Evolutionary conservation across 495 filamentous ascomycete genomes (phyloP), one percentile per base, ranked within the genome.

Genomic region (Penicillium diatomitis): DNA sequence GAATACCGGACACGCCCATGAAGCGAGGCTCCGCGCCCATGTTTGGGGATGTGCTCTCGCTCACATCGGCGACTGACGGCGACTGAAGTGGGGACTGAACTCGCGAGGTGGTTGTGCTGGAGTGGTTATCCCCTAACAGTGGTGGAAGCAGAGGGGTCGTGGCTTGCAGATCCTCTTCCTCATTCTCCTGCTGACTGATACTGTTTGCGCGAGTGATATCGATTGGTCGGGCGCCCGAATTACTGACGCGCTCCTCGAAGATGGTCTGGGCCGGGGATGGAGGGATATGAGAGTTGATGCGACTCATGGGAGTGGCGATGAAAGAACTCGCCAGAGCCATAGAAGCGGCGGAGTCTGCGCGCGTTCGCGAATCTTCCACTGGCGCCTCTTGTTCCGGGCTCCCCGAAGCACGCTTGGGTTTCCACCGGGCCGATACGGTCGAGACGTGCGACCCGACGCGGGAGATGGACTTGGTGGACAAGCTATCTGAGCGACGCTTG

Each of bases 71-170:
- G 6, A 84, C 76, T 6, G 81, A 85, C 0, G 90, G 88, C 0
- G 90, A 95, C 58, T 92, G 87, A 38, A 95, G 67, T 3, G 89
- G 88, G 4, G 89, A 92, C 44, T 84, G 74, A 6, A 85, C 74
- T 6, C 60, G 62, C 9, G 37, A 78, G 47, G 31, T 72, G 46
- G 53, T 72, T 43, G 53, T 55, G 51, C 66, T 68, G 36, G 50
- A 57, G 49, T 63, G 61, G 53, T 57, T 69, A 51, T 83, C 79
- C 36, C 80, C 81, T 69, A 90, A 75, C 41, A 94, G 70, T 0
- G 90, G 89, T 3, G 89, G 88, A 0, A 95, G 74, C 8, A 95
- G 72, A 4, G 90, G 90, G 3, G 90, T 95, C 4, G 83, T 84
- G 0, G 87, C 83, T 51, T 83, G 74, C 9, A 71, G 72, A 38